A percentile compares a stretch with the other conserved stretches of the same genome.
Evolutionary conservation across 306 rosid species (phyloP).

Genomic region (Rubus idaeus): DNA sequence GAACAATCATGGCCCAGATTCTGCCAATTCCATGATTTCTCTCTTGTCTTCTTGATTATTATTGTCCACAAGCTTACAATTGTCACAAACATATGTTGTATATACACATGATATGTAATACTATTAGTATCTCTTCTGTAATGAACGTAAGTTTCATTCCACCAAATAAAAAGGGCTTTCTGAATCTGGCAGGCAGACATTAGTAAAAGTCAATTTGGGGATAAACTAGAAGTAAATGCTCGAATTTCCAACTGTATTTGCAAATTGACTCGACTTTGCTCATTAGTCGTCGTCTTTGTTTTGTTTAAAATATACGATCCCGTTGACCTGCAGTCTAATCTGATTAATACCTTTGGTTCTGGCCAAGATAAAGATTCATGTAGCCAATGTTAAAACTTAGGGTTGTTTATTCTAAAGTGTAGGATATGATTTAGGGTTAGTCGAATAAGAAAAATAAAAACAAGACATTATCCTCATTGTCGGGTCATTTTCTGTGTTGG

Average conservation of each 20-base stretch:
- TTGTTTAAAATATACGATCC: background rate
- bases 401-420: no score
- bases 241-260: background rate
- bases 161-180: background rate
- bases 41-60: constrained; percentile 61
- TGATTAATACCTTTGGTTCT: background rate
- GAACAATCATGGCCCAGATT: constrained; percentile 77
- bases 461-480: no score
- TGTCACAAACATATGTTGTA: background rate
- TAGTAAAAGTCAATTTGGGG: background rate
- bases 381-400: background rate
- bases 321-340: background rate
- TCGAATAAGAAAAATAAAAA: no score
- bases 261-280: background rate
- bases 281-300: background rate
- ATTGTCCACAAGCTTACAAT: background rate
- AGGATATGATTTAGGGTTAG: no score
- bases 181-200: background rate
- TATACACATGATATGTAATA: background rate
- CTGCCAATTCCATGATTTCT: constrained; percentile 72
- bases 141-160: background rate
- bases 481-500: background rate
- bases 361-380: background rate
- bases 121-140: background rate
- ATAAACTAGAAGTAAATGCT: background rate